These are phyloP conservation scores for Raphanus raphanistrum DNA, from an alignment of 345 rosid genomes.

Conservation along the genomic window DNA sequence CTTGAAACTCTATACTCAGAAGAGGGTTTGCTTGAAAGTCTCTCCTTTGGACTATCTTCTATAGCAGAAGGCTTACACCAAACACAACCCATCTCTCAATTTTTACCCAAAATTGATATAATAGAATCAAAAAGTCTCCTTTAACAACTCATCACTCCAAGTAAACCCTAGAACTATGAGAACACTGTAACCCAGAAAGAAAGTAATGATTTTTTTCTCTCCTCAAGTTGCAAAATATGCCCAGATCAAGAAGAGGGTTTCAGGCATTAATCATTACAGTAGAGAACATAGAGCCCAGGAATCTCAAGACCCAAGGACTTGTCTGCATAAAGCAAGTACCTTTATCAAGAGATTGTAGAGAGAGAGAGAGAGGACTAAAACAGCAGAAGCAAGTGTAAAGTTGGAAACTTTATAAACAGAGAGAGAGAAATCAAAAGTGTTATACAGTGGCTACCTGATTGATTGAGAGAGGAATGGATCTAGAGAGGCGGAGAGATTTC, in stretches of 20 bases:
- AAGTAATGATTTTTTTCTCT: background rate
- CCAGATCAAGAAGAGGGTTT: slow-evolving; percentile 31
- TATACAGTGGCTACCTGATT: background rate
- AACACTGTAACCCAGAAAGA: slow-evolving; percentile 27
- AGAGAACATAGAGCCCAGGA: slow-evolving; percentile 22
- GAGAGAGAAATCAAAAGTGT: slow-evolving; percentile 45
- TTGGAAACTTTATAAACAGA: slow-evolving; percentile 7
- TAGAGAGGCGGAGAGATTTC: slow-evolving; percentile 39
- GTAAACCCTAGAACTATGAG: slow-evolving; percentile 35
- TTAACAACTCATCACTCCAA: slow-evolving; percentile 14
- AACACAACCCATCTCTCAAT: slow-evolving; percentile 74
- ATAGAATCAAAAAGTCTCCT: slow-evolving; percentile 45
- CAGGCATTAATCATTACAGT: slow-evolving; percentile 8
- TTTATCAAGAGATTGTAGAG: slow-evolving; percentile 16
- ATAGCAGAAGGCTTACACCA: slow-evolving; percentile 86
- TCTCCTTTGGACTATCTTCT: slow-evolving; percentile 82
- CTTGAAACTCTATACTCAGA: slow-evolving; percentile 62
- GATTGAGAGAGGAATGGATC: slow-evolving; percentile 45
- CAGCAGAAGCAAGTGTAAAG: slow-evolving; percentile 28
- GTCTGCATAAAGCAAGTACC: slow-evolving; percentile 37
- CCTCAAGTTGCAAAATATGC: slow-evolving; percentile 17
- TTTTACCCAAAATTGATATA: slow-evolving; percentile 22
- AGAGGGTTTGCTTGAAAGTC: slow-evolving; percentile 54
- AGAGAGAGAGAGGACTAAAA: slow-evolving; percentile 2
- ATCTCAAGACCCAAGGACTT: slow-evolving; percentile 15